Evolutionary conservation across 1,284 basidiomycete species (phyloP), one percentile per base, ranked within the genome.

Genomic region (Trichosporon asahii): DNA sequence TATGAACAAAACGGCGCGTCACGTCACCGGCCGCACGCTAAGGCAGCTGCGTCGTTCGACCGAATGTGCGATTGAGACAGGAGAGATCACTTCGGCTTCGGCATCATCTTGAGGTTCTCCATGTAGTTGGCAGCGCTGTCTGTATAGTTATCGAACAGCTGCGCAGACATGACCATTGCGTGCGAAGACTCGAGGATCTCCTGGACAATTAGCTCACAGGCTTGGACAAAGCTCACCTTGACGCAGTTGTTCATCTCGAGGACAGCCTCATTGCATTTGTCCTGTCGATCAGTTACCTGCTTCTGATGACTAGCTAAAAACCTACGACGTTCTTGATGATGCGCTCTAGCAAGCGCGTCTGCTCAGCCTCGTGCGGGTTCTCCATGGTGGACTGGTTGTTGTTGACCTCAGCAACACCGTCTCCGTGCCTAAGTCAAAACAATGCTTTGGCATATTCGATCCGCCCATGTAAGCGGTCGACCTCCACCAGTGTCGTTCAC

Each of bases 321-420:
- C 90, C 77, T 74, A 94, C 93, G 11, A 91, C 89, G 76, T 94
- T 96, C 84, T 94, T 95, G 49, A 94, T 86, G 74, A 97, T 95
- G 31, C 94, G 88, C 77, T 95, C 93, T 2, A 96, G 86, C 37
- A 96, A 87, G 46, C 94, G 89, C 37, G 91, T 92, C 80, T 97
- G 94, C 71, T 92, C 87, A 82, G 95, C 93, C 72, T 94, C 92
- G 79, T 96, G 92, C 29, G 91, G 93, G 80, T 94, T 94, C 84
- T 94, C 91, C 93, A 95, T 94, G 65, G 23, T 55, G 46, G 21
- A 60, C 9, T 57, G 33, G 49, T 64, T 64, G 66, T 21, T 63
- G 44, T 60, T 15, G 67, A 33, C 31, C 40, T 21, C 35, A 33
- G n/a, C n/a, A 23, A 35, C 29, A 8, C 44, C 33, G 12, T 57